Percentiles rank a stretch among this genome's conserved stretches.
These are phyloP conservation scores for Kodamaea arcana DNA, from an alignment of 1,139 yeast genomes.

Conservation along the genomic window DNA sequence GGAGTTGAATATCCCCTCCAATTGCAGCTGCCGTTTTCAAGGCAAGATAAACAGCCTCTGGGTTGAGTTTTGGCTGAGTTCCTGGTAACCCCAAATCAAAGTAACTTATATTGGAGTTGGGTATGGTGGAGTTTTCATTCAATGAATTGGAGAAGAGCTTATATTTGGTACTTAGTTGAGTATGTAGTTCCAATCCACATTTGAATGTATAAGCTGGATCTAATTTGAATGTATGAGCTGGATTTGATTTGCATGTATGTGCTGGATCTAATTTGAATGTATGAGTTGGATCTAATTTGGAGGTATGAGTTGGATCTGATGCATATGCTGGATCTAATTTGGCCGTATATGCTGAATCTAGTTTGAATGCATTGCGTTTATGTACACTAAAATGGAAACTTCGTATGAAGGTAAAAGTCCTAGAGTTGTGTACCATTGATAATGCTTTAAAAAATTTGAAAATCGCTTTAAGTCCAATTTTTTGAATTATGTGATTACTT, in stretches of 20 bases:
- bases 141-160: slow-evolving; percentile 71
- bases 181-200: slow-evolving; percentile 91
- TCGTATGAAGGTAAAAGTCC: too few relatives aligned
- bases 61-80: slow-evolving; percentile 79
- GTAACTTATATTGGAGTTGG: slow-evolving; percentile 70
- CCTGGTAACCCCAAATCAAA: slow-evolving; percentile 93
- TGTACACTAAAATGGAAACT: too few relatives aligned
- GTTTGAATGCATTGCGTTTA: slow-evolving; percentile 9
- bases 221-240: slow-evolving; percentile 7
- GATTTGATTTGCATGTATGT: slow-evolving; percentile 51
- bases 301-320: slow-evolving; percentile 22
- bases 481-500: too few relatives aligned
- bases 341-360: slow-evolving; percentile 32
- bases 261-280: slow-evolving; percentile 13
- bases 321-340: slow-evolving; percentile 37
- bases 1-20: slow-evolving; percentile 51
- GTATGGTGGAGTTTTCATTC: slow-evolving; percentile 42
- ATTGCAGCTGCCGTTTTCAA: slow-evolving; percentile 71
- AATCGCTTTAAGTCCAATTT: too few relatives aligned
- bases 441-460: too few relatives aligned
- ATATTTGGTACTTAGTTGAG: slow-evolving; percentile 70
- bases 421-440: too few relatives aligned
- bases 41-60: slow-evolving; percentile 70
- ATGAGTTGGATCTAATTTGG: slow-evolving; percentile 48
- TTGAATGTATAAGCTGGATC: slow-evolving; percentile 42